Percentiles rank a stretch among this genome's conserved stretches.
phyloP scores from a whole-genome alignment of 805 yeast genomes.

The Maudiozyma serrabonitensis region DNA sequence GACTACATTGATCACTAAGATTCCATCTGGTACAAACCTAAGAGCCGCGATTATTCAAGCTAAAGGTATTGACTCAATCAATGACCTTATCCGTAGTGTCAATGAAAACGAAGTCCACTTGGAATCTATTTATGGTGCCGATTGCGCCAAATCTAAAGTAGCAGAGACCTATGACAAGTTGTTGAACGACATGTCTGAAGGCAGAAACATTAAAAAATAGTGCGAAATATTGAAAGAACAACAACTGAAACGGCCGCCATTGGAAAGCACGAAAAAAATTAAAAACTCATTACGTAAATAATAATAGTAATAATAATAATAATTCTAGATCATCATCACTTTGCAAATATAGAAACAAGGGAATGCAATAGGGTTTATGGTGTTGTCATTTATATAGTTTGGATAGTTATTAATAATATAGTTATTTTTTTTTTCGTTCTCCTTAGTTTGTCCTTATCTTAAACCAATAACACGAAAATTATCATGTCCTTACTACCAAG shows the following conservation, averaged over 20 bases:
- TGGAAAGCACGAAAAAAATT: neutral
- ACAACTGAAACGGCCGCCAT: neutral
- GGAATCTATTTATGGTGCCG: conserved; percentile 38
- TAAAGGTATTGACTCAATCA: conserved; percentile 63
- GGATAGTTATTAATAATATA: no score
- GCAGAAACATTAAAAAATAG: conserved; percentile 2
- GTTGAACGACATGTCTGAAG: conserved; percentile 49
- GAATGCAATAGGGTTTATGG: no score
- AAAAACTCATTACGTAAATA: neutral
- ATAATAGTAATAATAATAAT: no score
- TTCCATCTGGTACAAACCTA: conserved; percentile 39
- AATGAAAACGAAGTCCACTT: conserved; percentile 43
- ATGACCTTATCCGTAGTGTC: conserved; percentile 57
- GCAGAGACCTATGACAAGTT: conserved; percentile 59
- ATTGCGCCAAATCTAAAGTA: conserved; percentile 12
- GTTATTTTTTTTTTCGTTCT: no score
- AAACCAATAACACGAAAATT: no score
- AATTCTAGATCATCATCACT: no score
- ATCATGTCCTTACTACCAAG: conserved; percentile 13
- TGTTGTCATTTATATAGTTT: no score
- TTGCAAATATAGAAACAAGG: no score
- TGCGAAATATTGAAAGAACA: neutral
- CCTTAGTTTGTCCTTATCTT: no score
- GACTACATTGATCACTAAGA: conserved; percentile 19
- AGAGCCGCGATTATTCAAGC: conserved; percentile 55